Conservation (phyloP, 2,329 filamentous ascomycete genomes). For the Fusarium globosum region DNA sequence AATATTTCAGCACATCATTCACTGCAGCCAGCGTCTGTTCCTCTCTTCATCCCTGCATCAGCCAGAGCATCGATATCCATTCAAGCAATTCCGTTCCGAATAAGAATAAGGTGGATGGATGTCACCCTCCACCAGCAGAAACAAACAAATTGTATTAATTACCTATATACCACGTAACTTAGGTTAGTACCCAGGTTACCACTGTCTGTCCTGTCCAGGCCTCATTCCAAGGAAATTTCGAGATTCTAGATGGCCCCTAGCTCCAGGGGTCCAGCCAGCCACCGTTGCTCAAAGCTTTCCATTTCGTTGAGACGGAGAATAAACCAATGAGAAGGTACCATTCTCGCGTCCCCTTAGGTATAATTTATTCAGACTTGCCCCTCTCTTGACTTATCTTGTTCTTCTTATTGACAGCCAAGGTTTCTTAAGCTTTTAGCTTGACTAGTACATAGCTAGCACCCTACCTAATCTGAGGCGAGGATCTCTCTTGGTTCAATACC, state of each 20-base stretch:
- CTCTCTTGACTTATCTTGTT: conserved; percentile 22
- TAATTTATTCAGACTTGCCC: conserved; percentile 11
- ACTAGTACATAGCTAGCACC: not conserved
- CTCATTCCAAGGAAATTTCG: conserved; percentile 26
- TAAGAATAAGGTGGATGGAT: conserved; percentile 27
- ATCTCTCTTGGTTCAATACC: conserved; percentile 20
- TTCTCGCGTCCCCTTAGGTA: conserved; percentile 11
- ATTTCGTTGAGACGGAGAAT: conserved; percentile 31
- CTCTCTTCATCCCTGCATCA: conserved; percentile 4
- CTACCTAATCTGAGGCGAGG: conserved; percentile 31
- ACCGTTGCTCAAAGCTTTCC: conserved; percentile 31
- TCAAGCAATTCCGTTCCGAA: conserved; percentile 13
- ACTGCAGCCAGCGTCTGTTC: not conserved
- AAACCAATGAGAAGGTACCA: not conserved
- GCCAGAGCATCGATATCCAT: not conserved
- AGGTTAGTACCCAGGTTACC: not conserved
- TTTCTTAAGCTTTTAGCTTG: conserved; percentile 33
- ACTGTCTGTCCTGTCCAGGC: not conserved
- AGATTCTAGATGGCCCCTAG: conserved; percentile 28
- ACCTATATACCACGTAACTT: not conserved
- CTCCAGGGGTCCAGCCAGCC: conserved; percentile 33
- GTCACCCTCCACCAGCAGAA: conserved; percentile 28
- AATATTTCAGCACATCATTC: not conserved
- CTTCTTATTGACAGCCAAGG: conserved; percentile 21
- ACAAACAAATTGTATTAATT: not conserved